phyloP scores from a whole-genome alignment of 345 rosid species.

The Lagerstroemia speciosa region DNA sequence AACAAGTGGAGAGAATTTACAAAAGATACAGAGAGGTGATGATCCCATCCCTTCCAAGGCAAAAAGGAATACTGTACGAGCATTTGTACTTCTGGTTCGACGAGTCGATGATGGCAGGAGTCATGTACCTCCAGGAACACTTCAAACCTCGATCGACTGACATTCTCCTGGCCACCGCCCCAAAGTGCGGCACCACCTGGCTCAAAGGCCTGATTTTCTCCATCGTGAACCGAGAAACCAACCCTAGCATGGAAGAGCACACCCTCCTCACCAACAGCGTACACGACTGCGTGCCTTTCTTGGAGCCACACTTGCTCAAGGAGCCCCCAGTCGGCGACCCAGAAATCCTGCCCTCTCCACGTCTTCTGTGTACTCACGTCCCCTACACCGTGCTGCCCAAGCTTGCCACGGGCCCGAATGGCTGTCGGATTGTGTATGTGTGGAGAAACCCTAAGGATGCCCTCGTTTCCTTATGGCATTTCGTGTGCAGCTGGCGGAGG shows the following conservation, averaged over 20 bases:
- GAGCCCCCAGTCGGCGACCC: neutral
- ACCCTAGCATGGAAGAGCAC: neutral
- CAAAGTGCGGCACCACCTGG: slow-evolving; percentile 6
- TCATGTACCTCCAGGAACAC: neutral
- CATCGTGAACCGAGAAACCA: neutral
- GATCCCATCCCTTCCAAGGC: neutral
- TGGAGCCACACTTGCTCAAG: neutral
- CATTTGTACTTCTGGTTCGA: neutral
- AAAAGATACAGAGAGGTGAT: neutral
- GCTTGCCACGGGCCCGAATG: neutral
- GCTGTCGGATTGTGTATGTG: slow-evolving; percentile 4
- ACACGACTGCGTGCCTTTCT: slow-evolving; percentile 3
- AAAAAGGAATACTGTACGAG: neutral
- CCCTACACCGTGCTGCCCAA: slow-evolving; percentile 2
- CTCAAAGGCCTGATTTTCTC: neutral
- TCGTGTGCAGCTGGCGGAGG: neutral
- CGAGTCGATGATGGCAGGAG: too few relatives aligned
- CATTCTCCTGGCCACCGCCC: neutral
- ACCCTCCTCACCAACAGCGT: neutral
- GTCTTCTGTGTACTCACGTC: neutral
- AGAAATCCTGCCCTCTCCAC: neutral
- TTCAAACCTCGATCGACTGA: slow-evolving; percentile 2
- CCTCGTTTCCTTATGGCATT: neutral
- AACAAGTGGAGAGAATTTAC: neutral
- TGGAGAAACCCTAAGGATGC: slow-evolving; percentile 6